Conservation (phyloP, 805 yeast species). For the Huiozyma sinensis region DNA sequence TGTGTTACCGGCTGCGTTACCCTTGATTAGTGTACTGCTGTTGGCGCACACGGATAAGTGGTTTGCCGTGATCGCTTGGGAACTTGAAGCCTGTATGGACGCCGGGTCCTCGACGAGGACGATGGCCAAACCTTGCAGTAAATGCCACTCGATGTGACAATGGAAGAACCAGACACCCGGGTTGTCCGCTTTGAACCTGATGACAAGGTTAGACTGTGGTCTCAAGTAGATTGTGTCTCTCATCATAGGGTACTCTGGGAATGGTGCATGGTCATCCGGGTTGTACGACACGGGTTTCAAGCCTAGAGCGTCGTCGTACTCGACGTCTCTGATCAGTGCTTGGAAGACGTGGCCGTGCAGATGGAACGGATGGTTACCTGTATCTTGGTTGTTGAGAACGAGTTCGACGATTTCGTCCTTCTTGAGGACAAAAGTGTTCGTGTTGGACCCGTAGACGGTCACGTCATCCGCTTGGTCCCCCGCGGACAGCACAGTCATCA, state of each 20-base stretch:
- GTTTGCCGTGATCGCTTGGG: slow-evolving; percentile 51
- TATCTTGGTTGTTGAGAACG: slow-evolving; percentile 73
- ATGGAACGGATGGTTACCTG: slow-evolving; percentile 97
- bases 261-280: slow-evolving; percentile 36
- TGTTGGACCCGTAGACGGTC: slow-evolving; percentile 63
- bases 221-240: slow-evolving; percentile 75
- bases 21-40: slow-evolving; percentile 42
- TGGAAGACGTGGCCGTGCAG: slow-evolving; percentile 87
- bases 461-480: slow-evolving; percentile 48
- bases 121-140: slow-evolving; percentile 85
- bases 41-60: slow-evolving; percentile 51
- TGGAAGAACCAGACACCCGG: slow-evolving; percentile 99
- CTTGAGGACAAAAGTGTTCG: slow-evolving; percentile 60
- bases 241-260: slow-evolving; percentile 68
- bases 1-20: slow-evolving; percentile 86
- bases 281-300: slow-evolving; percentile 49
- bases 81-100: slow-evolving; percentile 41
- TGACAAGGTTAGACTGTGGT: slow-evolving; percentile 75
- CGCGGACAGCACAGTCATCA: slow-evolving; percentile 67
- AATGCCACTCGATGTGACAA: slow-evolving; percentile 98
- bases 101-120: slow-evolving; percentile 76
- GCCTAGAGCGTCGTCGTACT: slow-evolving; percentile 40
- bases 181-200: slow-evolving; percentile 84
- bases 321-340: slow-evolving; percentile 59
- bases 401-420: slow-evolving; percentile 55